Evolutionary conservation across 78 protist genomes (phyloP).

Genomic region (Mastigamoeba balamuthi): DNA sequence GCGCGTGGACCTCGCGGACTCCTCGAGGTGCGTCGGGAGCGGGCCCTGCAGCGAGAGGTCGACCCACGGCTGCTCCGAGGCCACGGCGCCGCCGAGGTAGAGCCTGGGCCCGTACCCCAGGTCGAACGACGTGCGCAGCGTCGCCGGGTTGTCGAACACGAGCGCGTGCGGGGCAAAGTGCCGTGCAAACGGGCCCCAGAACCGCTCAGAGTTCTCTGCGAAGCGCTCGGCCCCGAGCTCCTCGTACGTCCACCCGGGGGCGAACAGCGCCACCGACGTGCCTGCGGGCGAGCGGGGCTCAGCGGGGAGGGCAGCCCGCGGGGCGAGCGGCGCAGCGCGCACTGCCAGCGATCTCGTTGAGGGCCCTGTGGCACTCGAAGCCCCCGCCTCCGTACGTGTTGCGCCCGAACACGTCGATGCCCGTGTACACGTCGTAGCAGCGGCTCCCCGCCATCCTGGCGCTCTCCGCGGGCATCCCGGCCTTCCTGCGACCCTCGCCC

Average conservation of each 20-base stretch:
- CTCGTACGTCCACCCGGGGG: slow-evolving; percentile 70
- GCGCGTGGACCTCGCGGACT: too few species aligned
- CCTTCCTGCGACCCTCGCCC: not conserved
- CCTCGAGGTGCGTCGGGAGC: too few species aligned
- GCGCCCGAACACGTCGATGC: slow-evolving; percentile 73
- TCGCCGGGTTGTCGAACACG: too few species aligned
- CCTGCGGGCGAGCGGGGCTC: not conserved
- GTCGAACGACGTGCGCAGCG: too few species aligned
- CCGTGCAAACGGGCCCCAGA: too few species aligned
- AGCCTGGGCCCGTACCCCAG: too few species aligned
- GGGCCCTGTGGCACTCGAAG: not conserved
- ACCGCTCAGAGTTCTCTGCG: too few species aligned
- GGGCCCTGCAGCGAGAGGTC: too few species aligned
- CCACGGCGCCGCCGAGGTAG: too few species aligned
- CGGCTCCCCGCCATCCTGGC: not conserved
- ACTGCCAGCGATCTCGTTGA: slow-evolving; percentile 5
- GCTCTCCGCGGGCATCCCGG: not conserved
- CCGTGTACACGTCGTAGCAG: slow-evolving; percentile 37
- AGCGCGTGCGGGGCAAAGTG: too few species aligned
- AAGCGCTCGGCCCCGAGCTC: too few species aligned
- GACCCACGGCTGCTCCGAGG: too few species aligned
- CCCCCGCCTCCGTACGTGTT: slow-evolving; percentile 28
- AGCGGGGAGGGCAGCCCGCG: not conserved
- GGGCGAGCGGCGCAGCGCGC: not conserved
- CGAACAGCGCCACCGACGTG: slow-evolving; percentile 51